Evolutionary conservation across 2,329 filamentous ascomycete species (phyloP), one percentile per base, ranked within the genome.

Genomic region (Nigrospora osmanthi): DNA sequence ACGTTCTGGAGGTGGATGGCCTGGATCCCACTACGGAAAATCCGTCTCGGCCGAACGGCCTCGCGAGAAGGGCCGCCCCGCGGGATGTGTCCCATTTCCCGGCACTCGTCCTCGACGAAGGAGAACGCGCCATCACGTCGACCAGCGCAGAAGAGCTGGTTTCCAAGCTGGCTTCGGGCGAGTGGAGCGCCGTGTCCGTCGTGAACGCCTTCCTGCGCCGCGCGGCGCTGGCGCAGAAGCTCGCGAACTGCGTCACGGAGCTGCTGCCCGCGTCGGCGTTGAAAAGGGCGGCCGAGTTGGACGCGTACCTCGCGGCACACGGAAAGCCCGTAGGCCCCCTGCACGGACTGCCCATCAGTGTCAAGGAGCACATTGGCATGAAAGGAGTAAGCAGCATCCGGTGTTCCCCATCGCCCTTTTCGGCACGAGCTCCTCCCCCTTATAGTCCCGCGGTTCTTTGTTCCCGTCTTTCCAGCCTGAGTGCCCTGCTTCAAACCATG

Each of bases 151-250:
- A 73, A n/a, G 66, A 69, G 44, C 62, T 78, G 2, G 53, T 70
- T 1, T 50, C 56, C 15, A 58, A 59, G 42, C 62, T 81, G 33
- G 65, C 70, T 6, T 62, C 59, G 7, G 69, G 69, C 9, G 59
- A 67, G 42, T 52, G 74, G 16, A 69, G 63, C 11, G 64, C 69
- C 31, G 62, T 61, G 1, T 57, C 63, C 14, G 71, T 80, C 10
- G 69, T 66, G 3, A 69, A 64, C 31, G 77, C 76, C 1, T 81
- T 80, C 55, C 59, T 80, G 37, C 64, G 73, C 38, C 63, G 78
- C 35, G 78, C 78, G 23, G 74, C 58, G 5, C 56, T 81, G 16
- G 76, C 76, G 1, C 72, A 76, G 49, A 68, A 66, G 52, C 59
- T 75, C 4, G 35, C 48, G 3, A 60, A 60, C 47, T 58, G 55